Evolutionary conservation across 1,284 basidiomycete species (phyloP).

Genomic region (Golubevia sp.): DNA sequence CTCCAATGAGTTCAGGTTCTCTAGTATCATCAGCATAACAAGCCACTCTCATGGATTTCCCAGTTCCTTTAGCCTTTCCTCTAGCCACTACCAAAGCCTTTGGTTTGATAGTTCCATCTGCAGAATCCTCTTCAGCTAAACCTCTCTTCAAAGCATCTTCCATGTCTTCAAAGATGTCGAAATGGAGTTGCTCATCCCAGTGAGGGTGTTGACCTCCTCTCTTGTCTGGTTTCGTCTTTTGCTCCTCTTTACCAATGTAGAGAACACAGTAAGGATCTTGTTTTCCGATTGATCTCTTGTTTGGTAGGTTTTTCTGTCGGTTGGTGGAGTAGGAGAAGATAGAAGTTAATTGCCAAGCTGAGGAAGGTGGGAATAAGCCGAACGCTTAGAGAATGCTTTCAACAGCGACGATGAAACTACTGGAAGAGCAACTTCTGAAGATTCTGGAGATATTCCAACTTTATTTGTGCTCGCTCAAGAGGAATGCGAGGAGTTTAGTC

Average conservation of each 20-base stretch:
- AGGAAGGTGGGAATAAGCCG: background rate
- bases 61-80: slow-evolving; percentile 68
- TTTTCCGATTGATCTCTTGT: slow-evolving; percentile 69
- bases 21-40: slow-evolving; percentile 94
- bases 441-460: too few species aligned
- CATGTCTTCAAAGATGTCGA: slow-evolving; percentile 81
- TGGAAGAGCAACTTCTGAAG: too few species aligned
- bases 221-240: slow-evolving; percentile 75
- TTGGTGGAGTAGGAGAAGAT: background rate
- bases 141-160: slow-evolving; percentile 69
- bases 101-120: slow-evolving; percentile 37
- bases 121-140: slow-evolving; percentile 34
- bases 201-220: slow-evolving; percentile 96
- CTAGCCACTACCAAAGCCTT: background rate
- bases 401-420: too few species aligned
- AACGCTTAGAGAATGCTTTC: background rate
- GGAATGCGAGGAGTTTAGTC: too few species aligned
- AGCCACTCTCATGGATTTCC: slow-evolving; percentile 76
- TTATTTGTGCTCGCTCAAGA: too few species aligned
- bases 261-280: slow-evolving; percentile 94
- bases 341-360: background rate
- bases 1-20: slow-evolving; percentile 95
- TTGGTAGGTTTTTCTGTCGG: slow-evolving; percentile 44
- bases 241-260: slow-evolving; percentile 70
- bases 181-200: slow-evolving; percentile 98